These are phyloP conservation scores for Botrytis cinerea DNA, from an alignment of 2,329 filamentous ascomycete genomes.

Conservation along the genomic window DNA sequence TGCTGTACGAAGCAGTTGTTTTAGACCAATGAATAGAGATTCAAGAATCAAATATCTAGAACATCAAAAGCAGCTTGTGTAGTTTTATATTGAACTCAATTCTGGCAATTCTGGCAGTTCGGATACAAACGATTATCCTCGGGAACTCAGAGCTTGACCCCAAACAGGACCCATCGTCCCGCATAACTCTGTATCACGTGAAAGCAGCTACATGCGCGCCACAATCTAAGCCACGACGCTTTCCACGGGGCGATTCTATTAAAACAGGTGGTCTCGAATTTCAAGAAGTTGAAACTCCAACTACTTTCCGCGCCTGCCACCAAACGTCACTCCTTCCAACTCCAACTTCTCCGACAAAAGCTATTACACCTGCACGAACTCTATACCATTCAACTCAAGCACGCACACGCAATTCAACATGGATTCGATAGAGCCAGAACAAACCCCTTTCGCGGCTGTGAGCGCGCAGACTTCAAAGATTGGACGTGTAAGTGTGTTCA, in stretches of 20 bases:
- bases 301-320: constrained; percentile 10
- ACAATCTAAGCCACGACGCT: constrained; percentile 15
- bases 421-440: constrained; percentile 84
- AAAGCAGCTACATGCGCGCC: background rate
- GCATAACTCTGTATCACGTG: background rate
- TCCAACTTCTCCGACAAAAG: background rate
- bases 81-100: background rate
- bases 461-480: constrained; percentile 78
- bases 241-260: constrained; percentile 1
- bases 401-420: constrained; percentile 49
- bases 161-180: background rate
- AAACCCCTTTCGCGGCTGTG: constrained; percentile 89
- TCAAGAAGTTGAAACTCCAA: constrained; percentile 3
- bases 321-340: background rate
- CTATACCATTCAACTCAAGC: background rate
- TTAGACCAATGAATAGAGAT: background rate
- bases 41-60: background rate
- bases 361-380: background rate
- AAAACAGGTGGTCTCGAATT: constrained; percentile 25
- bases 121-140: constrained; percentile 17
- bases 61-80: constrained; percentile 6
- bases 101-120: background rate
- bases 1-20: background rate
- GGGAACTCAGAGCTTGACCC: background rate
- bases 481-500: constrained; percentile 61